Evolutionary conservation across 768 basidiomycete genomes (phyloP), one percentile per base, ranked within the genome.

Genomic region (Boletus vinaceobasis): DNA sequence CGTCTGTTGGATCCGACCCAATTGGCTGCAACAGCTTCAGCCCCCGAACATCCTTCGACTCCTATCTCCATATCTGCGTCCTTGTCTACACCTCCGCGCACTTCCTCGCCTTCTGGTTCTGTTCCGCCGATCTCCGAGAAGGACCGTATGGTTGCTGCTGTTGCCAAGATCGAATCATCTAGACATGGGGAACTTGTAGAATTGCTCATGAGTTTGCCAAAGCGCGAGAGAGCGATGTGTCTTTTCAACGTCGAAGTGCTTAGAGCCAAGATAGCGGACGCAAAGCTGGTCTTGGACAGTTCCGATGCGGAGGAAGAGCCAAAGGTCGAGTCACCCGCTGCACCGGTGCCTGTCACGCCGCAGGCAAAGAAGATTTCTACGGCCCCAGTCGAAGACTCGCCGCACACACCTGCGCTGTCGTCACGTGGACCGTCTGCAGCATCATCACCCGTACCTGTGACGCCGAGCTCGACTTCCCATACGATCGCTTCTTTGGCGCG

Each of bases 211-310:
- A 87, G 85, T 61, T 77, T 96, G 17, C 86, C 89, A 1, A 95
- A 93, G 72, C 83, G 88, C 56, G 93, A 96, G 60, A 83, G 93
- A 14, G 92, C 91, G 0, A 80, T 95, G 83, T 94, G 93, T 71
- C 75, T 95, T 38, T 96, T 96, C 78, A 95, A 93, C 59, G 76
- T 78, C 13, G 91, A 94, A 61, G 79, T 91, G 29, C 77, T 95
- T 26, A 79, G 84, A 48, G 77, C 74, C 21, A 95, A 95, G 74
- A 74, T 95, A 19, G 80, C 79, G 1, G 92, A 93, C 60, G 93
- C 93, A 15, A 89, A 87, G 73, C 75, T 80, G 63, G 87, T 96
- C 21, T 70, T 96, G 55, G 89, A 92, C 39, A 86, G 82, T 57
- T 83, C 84, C 7, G 87, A 86, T 27, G 83, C 71, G 13, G 82